These are phyloP conservation scores for Hydnomerulius pinastri DNA, from an alignment of 768 basidiomycete species.

Conservation along the genomic window DNA sequence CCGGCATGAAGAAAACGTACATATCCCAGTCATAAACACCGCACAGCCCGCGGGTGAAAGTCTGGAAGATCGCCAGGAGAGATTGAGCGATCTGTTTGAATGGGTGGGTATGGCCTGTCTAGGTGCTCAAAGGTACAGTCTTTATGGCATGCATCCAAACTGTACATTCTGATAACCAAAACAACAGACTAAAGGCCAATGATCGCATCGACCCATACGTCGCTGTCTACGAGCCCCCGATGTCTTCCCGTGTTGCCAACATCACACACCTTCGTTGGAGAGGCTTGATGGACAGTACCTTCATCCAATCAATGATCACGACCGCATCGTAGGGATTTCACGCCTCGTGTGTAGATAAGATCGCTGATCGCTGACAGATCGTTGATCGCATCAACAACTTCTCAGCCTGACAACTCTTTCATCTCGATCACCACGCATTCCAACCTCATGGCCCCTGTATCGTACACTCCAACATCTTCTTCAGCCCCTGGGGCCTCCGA, in stretches of 20 bases:
- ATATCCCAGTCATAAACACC: slow-evolving; percentile 42
- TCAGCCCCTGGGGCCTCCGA: slow-evolving; percentile 11
- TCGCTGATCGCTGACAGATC: slow-evolving; percentile 3
- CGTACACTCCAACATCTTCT: slow-evolving; percentile 44
- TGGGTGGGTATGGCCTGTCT: slow-evolving; percentile 74
- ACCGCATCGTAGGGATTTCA: slow-evolving; percentile 32
- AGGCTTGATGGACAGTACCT: slow-evolving; percentile 54
- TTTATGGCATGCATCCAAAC: neutral
- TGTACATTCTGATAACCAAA: neutral
- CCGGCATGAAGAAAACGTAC: slow-evolving; percentile 34
- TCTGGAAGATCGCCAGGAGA: slow-evolving; percentile 53
- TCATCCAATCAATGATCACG: slow-evolving; percentile 56
- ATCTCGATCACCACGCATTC: slow-evolving; percentile 35
- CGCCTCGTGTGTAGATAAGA: neutral
- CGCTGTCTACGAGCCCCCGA: slow-evolving; percentile 61
- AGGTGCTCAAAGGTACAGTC: slow-evolving; percentile 60
- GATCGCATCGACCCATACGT: slow-evolving; percentile 72
- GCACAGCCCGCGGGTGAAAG: slow-evolving; percentile 31
- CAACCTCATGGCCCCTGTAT: slow-evolving; percentile 47
- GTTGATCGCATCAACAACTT: slow-evolving; percentile 6
- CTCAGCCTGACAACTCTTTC: slow-evolving; percentile 4
- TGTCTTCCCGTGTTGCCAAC: slow-evolving; percentile 43
- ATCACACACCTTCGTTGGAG: slow-evolving; percentile 60
- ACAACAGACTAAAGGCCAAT: slow-evolving; percentile 53
- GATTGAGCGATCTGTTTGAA: slow-evolving; percentile 55